A percentile compares a stretch with the other conserved stretches of the same genome.
These are phyloP conservation scores for Fabrea salina DNA, from an alignment of 169 alveolate genomes.

Conservation along the genomic window DNA sequence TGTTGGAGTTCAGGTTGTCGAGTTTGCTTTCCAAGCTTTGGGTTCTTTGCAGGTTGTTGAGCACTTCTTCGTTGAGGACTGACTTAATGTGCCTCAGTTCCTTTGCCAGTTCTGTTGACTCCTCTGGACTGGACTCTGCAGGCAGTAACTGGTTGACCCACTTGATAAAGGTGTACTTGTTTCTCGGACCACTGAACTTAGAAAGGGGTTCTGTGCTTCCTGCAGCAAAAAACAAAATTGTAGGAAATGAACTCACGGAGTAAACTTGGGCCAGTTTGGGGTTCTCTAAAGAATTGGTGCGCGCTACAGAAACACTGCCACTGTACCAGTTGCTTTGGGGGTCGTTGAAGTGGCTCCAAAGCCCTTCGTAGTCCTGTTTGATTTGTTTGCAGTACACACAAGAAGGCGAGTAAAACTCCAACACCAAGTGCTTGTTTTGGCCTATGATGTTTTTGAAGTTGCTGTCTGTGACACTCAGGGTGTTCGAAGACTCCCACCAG, in stretches of 20 bases:
- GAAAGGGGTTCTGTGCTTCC: background rate
- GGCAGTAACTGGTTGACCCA: background rate
- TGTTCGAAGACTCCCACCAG: background rate
- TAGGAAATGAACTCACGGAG: background rate
- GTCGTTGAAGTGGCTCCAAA: background rate
- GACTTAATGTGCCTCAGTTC: background rate
- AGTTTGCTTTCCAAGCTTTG: background rate
- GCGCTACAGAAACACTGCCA: background rate
- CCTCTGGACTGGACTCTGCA: background rate
- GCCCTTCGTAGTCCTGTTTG: constrained; percentile 3
- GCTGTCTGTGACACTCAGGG: background rate
- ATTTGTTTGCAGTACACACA: background rate
- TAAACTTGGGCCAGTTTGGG: background rate
- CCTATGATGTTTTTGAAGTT: background rate
- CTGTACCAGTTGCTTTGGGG: background rate
- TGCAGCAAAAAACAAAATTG: background rate
- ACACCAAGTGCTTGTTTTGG: background rate
- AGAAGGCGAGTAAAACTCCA: constrained; percentile 11
- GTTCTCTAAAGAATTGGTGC: background rate
- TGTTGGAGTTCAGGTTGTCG: background rate
- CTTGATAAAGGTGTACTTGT: background rate
- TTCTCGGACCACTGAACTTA: background rate
- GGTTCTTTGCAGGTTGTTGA: background rate
- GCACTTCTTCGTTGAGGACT: background rate
- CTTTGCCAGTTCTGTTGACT: background rate